Evolutionary conservation across 805 yeast genomes (phyloP), one percentile per base, ranked within the genome.

Genomic region (Ogataea pini): DNA sequence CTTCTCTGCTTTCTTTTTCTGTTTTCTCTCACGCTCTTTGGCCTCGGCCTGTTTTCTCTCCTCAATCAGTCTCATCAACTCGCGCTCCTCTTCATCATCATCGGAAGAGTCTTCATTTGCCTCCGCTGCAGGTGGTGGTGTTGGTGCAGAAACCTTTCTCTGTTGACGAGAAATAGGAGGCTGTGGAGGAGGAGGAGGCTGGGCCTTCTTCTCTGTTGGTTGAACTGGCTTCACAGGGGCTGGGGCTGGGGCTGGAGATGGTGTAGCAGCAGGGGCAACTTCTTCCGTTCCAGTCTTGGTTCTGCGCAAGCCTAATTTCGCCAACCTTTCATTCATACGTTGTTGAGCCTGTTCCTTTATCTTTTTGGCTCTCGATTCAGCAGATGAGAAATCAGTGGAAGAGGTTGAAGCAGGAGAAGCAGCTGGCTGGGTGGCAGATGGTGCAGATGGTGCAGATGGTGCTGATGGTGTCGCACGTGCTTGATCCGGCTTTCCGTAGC

Each of bases 301-400:
- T 61, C 81, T 72, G 16, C 75, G 68, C 50, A 89, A 78, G 2
- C 96, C 96, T 50, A 89, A 73, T 52, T 83, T 86, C 2, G 94
- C 96, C 58, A 89, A 73, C 59, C 90, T 76, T 58, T 87, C 96
- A 51, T 82, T 83, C 96, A 89, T 89, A 67, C 87, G 78, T 59
- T 83, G 82, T 57, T 79, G 80, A 2, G 89, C 89, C 60, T 86
- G 92, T n/a, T 89, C 92, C 64, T 88, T 89, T 45, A 89, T 82
- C 59, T 79, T 78, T 13, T 87, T 85, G 3, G 94, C 78, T 51
- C 95, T 74, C 39, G 86, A 91, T 49, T 80, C 86, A 1, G 86
- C 75, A 9, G 80, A 34, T 10, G 54, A 24, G 2, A 36, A 33
- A n/a, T 41, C 44, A 25, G 32, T 7, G 4, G 31, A 4, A 13